Evolutionary conservation across 345 rosid genomes (phyloP).

Genomic region (Melaleuca alternifolia): DNA sequence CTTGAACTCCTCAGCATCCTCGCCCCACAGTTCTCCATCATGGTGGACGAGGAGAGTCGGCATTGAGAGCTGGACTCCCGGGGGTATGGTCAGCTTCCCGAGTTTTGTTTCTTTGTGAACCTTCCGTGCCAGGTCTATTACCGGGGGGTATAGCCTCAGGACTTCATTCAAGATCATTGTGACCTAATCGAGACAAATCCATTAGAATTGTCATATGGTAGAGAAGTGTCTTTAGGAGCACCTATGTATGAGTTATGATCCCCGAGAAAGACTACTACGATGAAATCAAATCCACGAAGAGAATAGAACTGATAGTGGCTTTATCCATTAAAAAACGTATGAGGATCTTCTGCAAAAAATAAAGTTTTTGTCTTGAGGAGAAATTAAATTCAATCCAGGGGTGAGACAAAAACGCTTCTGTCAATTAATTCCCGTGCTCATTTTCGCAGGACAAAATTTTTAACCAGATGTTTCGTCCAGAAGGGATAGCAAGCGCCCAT

Average conservation of each 20-base stretch:
- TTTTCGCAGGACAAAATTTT: no score
- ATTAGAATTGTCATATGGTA: not conserved
- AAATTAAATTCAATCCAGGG: no score
- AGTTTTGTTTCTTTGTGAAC: constrained; percentile 18
- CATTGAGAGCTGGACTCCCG: constrained; percentile 13
- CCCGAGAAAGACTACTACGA: not conserved
- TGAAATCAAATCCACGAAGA: not conserved
- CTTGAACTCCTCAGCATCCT: constrained; percentile 47
- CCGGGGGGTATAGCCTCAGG: constrained; percentile 38
- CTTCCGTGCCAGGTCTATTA: constrained; percentile 1
- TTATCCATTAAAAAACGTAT: not conserved
- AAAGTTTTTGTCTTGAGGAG: no score
- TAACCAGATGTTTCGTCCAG: no score
- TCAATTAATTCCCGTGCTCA: no score
- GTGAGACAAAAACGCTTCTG: no score
- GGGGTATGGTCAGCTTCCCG: constrained; percentile 27
- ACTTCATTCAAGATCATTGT: constrained; percentile 41
- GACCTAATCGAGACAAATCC: constrained; percentile 7
- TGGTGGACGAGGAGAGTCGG: constrained; percentile 27
- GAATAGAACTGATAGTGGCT: not conserved
- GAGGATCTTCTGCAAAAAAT: not conserved
- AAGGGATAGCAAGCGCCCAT: no score
- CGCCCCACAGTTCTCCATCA: constrained; percentile 39
- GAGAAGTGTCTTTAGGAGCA: not conserved
- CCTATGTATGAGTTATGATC: not conserved